A percentile compares a stretch with the other conserved stretches of the same genome.
Conservation (phyloP, 2,329 filamentous ascomycete genomes). For the Allantophomopsis cytisporea region DNA sequence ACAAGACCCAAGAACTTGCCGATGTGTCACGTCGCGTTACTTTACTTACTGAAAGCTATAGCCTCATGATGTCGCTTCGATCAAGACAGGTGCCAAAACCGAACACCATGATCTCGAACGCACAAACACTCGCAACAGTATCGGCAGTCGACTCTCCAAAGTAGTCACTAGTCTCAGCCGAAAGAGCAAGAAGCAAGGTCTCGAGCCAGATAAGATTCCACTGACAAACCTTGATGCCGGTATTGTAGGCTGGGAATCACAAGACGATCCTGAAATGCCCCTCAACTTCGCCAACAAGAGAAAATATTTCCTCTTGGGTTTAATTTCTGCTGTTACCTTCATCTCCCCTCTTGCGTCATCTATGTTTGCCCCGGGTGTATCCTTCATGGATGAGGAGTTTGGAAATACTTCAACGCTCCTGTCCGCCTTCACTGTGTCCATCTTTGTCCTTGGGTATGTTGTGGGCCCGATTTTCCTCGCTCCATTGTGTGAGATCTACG, state of each 20-base stretch:
- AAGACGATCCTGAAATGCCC: conserved; percentile 42
- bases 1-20: background rate
- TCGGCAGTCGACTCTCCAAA: conserved; percentile 11
- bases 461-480: conserved; percentile 43
- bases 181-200: conserved; percentile 10
- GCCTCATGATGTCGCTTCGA: background rate
- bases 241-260: conserved; percentile 46
- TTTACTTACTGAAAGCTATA: background rate
- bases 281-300: conserved; percentile 30
- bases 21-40: background rate
- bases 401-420: conserved; percentile 11
- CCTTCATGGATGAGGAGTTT: conserved; percentile 12
- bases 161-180: conserved; percentile 11
- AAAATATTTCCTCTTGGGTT: conserved; percentile 15
- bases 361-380: conserved; percentile 28
- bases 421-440: conserved; percentile 17
- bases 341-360: conserved; percentile 22
- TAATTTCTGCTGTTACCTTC: conserved; percentile 20
- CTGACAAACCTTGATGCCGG: conserved; percentile 34
- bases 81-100: background rate
- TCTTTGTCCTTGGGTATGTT: conserved; percentile 46
- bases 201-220: conserved; percentile 19
- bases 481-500: conserved; percentile 51
- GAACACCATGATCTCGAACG: conserved; percentile 5
- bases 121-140: conserved; percentile 6